Evolutionary conservation across 192 early-diverging fungal species (phyloP).

Genomic region (Coemansia brasiliensis): DNA sequence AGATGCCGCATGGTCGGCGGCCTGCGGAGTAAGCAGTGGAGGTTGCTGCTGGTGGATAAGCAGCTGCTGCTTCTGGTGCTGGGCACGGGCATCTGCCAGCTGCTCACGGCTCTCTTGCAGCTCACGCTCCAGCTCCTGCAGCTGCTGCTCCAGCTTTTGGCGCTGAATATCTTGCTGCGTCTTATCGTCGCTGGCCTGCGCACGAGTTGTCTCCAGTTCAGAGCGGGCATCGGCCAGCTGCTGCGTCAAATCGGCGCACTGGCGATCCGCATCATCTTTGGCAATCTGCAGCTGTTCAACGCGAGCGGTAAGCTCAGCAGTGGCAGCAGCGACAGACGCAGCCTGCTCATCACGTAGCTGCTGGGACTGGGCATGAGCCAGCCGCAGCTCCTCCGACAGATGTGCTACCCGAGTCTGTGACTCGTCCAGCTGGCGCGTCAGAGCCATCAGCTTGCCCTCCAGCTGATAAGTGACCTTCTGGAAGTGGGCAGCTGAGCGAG

Average conservation of each 20-base stretch:
- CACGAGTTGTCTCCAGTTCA: constrained; percentile 30
- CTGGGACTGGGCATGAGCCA: constrained; percentile 23
- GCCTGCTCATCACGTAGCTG: constrained; percentile 18
- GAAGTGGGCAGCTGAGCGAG: constrained; percentile 85
- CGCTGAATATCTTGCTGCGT: constrained; percentile 7
- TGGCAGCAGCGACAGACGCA: constrained; percentile 8
- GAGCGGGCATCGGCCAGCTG: constrained; percentile 1
- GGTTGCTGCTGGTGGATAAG: constrained; percentile 27
- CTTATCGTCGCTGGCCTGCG: constrained; percentile 15
- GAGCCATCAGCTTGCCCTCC: constrained; percentile 94
- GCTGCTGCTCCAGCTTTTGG: constrained; percentile 30
- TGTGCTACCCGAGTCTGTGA: constrained; percentile 65
- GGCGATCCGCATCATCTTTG: constrained; percentile 28
- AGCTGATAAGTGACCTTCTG: constrained; percentile 92
- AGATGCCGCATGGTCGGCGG: constrained; percentile 6
- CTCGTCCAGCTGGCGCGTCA: constrained; percentile 77
- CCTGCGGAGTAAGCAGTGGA: neutral
- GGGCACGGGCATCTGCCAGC: constrained; percentile 40
- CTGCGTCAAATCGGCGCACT: constrained; percentile 20
- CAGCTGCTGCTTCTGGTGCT: constrained; percentile 40
- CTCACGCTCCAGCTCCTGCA: constrained; percentile 45
- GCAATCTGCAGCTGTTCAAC: constrained; percentile 26
- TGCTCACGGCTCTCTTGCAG: constrained; percentile 22
- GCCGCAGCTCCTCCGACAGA: constrained; percentile 56
- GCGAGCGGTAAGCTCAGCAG: constrained; percentile 16